These are phyloP conservation scores for Chaetomiaceae sp. DNA, from an alignment of 2,329 filamentous ascomycete genomes.

Conservation along the genomic window DNA sequence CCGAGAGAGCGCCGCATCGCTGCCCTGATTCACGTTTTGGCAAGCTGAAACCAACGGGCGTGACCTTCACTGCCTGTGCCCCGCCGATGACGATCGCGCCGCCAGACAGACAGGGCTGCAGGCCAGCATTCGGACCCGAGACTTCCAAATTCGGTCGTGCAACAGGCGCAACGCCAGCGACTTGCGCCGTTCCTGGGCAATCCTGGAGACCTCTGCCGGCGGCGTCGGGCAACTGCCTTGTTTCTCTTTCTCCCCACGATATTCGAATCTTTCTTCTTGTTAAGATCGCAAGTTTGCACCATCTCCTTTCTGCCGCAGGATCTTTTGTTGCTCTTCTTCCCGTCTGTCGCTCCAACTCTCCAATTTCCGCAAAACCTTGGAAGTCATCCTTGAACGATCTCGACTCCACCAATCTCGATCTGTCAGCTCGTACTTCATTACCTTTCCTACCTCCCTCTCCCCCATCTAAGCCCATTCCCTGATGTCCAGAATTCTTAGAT, in stretches of 20 bases:
- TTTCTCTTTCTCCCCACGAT: not conserved
- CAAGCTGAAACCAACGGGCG: conserved; percentile 16
- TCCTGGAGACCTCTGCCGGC: conserved; percentile 6
- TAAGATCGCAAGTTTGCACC: not conserved
- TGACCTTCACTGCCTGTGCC: conserved; percentile 4
- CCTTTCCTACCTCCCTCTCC: too few species aligned
- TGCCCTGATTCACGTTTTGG: conserved; percentile 8
- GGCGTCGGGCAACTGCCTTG: conserved; percentile 17
- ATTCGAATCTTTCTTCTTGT: not conserved
- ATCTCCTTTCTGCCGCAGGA: not conserved
- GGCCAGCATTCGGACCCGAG: not conserved
- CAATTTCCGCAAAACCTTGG: conserved; percentile 7
- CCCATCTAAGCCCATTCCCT: not conserved
- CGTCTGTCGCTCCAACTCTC: not conserved
- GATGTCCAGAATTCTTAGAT: conserved; percentile 22
- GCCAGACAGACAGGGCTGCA: not conserved
- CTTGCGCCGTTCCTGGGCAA: conserved; percentile 1
- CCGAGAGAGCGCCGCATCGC: too few species aligned
- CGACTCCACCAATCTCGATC: not conserved
- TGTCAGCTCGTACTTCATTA: not conserved
- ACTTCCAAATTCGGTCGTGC: conserved; percentile 8
- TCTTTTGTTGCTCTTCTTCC: not conserved
- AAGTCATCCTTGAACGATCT: not conserved
- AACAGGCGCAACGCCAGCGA: not conserved
- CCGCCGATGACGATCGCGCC: not conserved